Evolutionary conservation across 2,329 filamentous ascomycete genomes (phyloP).

Genomic region (Aspergillus transmontanensis): DNA sequence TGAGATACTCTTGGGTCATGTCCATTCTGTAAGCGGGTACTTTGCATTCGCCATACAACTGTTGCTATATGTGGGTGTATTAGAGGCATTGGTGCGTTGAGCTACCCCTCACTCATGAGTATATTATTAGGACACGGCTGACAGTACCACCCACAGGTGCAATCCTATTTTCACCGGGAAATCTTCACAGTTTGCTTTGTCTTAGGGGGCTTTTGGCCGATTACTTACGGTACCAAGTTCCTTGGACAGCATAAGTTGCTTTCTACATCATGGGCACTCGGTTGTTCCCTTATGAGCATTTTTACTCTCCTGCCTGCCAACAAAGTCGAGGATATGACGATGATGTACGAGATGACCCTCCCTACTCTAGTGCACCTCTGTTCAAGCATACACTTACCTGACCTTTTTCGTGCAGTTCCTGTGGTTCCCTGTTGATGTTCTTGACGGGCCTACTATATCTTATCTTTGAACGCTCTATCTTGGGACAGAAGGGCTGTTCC

Average conservation of each 20-base stretch:
- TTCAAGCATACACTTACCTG: constrained; percentile 6
- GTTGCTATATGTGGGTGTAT: constrained; percentile 69
- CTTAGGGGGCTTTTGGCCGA: constrained; percentile 76
- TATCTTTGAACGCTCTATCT: constrained; percentile 70
- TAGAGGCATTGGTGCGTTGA: constrained; percentile 72
- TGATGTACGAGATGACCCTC: constrained; percentile 64
- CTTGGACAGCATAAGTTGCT: constrained; percentile 66
- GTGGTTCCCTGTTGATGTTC: constrained; percentile 79
- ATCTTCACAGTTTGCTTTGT: constrained; percentile 81
- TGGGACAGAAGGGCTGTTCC: constrained; percentile 44
- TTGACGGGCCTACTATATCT: constrained; percentile 76
- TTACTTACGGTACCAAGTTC: constrained; percentile 72
- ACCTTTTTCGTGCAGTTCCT: constrained; percentile 53
- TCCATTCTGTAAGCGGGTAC: constrained; percentile 62
- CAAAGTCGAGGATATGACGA: constrained; percentile 74
- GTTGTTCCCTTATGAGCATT: constrained; percentile 80
- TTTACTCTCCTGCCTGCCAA: constrained; percentile 88
- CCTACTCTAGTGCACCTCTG: background rate
- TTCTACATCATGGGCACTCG: constrained; percentile 70
- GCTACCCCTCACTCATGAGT: too few relatives aligned
- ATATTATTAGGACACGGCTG: background rate
- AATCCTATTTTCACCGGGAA: constrained; percentile 89
- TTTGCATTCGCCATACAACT: constrained; percentile 65
- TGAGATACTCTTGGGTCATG: constrained; percentile 68
- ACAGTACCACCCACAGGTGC: constrained; percentile 59